A percentile compares a stretch with the other conserved stretches of the same genome.
Evolutionary conservation across 2,329 filamentous ascomycete genomes (phyloP).

Genomic region (Phyllosticta citrichinensis): DNA sequence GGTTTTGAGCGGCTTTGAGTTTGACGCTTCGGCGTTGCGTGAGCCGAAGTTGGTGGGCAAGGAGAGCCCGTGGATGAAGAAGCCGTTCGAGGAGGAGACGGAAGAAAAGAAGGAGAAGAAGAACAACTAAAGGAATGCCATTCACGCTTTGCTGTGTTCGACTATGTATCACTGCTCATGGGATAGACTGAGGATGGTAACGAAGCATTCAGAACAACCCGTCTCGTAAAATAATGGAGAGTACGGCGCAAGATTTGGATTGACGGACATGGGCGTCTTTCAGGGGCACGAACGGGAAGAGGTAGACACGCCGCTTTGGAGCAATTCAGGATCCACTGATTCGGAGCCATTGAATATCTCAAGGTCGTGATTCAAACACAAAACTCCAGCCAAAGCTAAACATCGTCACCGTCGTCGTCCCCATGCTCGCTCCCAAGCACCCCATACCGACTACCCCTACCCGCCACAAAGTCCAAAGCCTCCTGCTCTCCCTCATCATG

Average conservation of each 20-base stretch:
- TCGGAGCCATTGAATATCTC: neutral
- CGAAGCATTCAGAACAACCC: neutral
- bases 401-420: neutral
- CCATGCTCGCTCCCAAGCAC: neutral
- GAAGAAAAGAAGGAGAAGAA: neutral
- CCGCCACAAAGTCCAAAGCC: neutral
- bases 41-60: neutral
- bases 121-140: neutral
- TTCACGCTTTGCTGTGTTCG: neutral
- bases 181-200: neutral
- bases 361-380: neutral
- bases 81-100: neutral
- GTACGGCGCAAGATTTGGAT: neutral
- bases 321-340: neutral
- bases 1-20: constrained; percentile 31
- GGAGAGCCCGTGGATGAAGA: neutral
- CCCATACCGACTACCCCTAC: neutral
- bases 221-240: neutral
- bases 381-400: neutral
- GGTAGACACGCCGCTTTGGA: neutral
- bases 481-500: neutral
- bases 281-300: neutral
- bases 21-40: neutral
- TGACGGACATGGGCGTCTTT: neutral
- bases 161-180: neutral